Percentiles rank a stretch among this genome's conserved stretches.
Evolutionary conservation across 345 rosid genomes (phyloP).

Genomic region (Melaleuca alternifolia): DNA sequence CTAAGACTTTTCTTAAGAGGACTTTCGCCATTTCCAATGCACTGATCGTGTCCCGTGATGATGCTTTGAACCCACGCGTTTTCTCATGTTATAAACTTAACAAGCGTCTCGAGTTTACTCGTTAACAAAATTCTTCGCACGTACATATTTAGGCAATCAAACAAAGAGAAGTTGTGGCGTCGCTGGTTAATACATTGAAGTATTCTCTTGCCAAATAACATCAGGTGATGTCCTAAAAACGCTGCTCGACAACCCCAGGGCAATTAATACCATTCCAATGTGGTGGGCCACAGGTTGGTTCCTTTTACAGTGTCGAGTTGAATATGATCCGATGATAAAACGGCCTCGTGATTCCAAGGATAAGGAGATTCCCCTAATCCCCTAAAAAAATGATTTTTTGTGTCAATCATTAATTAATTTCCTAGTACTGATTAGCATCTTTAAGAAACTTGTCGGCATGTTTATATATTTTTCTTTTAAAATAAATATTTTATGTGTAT

Average conservation of each 20-base stretch:
- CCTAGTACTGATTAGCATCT: neutral
- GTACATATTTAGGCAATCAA: neutral
- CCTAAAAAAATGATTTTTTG: neutral
- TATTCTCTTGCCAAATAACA: neutral
- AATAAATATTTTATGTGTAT: too few species aligned
- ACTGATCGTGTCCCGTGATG: neutral
- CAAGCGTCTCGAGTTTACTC: neutral
- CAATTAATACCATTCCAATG: neutral
- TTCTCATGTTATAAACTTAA: neutral
- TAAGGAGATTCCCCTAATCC: neutral
- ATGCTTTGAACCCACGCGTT: neutral
- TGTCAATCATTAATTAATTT: neutral
- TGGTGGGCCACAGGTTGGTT: neutral
- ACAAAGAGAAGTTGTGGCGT: neutral
- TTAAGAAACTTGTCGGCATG: neutral
- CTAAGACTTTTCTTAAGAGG: neutral
- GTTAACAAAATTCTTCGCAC: neutral
- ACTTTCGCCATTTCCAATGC: neutral
- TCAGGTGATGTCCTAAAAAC: neutral
- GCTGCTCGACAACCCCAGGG: neutral
- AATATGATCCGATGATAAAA: neutral
- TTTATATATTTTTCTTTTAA: too few species aligned
- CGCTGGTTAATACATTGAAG: neutral
- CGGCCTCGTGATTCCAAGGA: neutral
- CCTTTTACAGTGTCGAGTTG: neutral